These are phyloP conservation scores for Pseudisothecium myosuroides DNA, from an alignment of 225 moss, liverwort and hornwort genomes.

Conservation along the genomic window DNA sequence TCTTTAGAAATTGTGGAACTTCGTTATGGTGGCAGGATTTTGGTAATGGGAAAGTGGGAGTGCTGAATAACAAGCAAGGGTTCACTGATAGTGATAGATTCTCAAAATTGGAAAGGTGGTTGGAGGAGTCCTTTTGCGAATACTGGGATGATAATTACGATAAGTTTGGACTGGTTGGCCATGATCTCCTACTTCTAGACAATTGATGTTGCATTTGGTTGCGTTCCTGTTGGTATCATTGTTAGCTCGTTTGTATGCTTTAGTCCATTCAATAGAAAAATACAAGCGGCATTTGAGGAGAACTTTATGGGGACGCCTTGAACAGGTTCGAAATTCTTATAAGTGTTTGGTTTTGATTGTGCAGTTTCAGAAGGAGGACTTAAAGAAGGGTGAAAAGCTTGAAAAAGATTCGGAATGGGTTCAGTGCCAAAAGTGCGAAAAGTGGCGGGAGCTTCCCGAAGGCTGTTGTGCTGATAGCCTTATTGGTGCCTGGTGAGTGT, in stretches of 20 bases:
- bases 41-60: constrained; percentile 49
- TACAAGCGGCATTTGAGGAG: neutral
- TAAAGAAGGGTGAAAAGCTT: constrained; percentile 11
- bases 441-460: constrained; percentile 69
- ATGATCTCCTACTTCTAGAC: neutral
- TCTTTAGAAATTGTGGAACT: neutral
- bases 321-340: neutral
- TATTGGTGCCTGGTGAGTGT: constrained; percentile 47
- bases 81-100: constrained; percentile 75
- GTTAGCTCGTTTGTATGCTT: neutral
- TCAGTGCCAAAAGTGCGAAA: constrained; percentile 75
- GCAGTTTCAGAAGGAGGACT: constrained; percentile 16
- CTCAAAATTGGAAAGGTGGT: constrained; percentile 61
- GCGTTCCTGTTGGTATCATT: neutral
- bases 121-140: constrained; percentile 36
- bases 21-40: constrained; percentile 34
- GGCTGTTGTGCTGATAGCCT: constrained; percentile 33
- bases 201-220: neutral
- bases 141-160: constrained; percentile 72
- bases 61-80: constrained; percentile 79
- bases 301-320: neutral
- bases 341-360: neutral
- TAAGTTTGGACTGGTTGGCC: constrained; percentile 44
- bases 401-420: constrained; percentile 45
- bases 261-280: neutral